Percentiles rank a stretch among this genome's conserved stretches.
phyloP scores from a whole-genome alignment of 768 basidiomycete genomes.

The Pholiota molesta region DNA sequence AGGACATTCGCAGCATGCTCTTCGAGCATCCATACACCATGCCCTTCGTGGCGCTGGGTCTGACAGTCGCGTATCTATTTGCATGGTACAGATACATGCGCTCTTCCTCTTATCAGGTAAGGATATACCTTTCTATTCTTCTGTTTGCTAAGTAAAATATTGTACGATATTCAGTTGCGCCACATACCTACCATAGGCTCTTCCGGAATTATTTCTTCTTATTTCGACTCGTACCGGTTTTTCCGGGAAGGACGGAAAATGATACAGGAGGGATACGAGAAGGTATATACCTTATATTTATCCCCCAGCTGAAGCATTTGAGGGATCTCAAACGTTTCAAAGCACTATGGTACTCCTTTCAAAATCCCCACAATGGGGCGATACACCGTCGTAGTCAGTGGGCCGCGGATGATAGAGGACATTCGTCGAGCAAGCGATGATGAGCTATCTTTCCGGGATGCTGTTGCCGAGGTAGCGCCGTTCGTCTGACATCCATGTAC shows the following conservation, averaged over 20 bases:
- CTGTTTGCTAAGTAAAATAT: not conserved
- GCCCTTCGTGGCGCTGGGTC: not conserved
- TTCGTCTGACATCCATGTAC: too few species aligned
- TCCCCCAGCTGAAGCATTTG: not conserved
- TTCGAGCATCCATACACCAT: not conserved
- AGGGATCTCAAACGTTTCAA: not conserved
- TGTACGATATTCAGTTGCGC: conserved; percentile 7
- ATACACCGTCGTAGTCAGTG: conserved; percentile 17
- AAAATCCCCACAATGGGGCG: conserved; percentile 19
- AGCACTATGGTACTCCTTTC: conserved; percentile 20
- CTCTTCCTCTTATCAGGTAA: conserved; percentile 13
- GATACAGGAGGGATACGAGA: conserved; percentile 19
- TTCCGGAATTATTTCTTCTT: conserved; percentile 15
- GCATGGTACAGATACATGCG: not conserved
- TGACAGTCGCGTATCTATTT: not conserved
- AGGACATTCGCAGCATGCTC: too few species aligned
- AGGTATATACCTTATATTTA: conserved; percentile 2
- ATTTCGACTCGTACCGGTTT: conserved; percentile 15
- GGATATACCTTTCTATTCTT: too few species aligned
- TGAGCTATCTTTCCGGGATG: conserved; percentile 20
- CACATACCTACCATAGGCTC: conserved; percentile 19
- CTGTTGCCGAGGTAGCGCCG: conserved; percentile 15
- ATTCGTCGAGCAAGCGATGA: conserved; percentile 19
- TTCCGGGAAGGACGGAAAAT: conserved; percentile 15
- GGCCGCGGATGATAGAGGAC: conserved; percentile 17